phyloP scores from a whole-genome alignment of 257 asterid species.

The Hygrophila difformis region DNA sequence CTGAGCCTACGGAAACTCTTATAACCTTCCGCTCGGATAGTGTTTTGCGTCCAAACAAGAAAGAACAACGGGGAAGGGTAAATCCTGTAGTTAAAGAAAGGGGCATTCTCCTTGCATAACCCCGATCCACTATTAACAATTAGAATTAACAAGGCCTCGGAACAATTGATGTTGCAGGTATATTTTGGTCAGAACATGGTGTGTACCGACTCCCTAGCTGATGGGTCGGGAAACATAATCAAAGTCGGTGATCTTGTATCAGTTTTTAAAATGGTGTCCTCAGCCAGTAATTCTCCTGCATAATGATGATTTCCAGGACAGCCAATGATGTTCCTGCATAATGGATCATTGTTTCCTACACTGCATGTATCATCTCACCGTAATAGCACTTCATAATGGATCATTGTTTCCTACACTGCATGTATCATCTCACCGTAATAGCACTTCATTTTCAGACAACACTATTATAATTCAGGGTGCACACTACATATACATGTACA shows the following conservation, averaged over 20 bases:
- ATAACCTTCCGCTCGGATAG: conserved; percentile 35
- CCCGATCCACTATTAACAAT: background rate
- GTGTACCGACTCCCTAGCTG: conserved; percentile 22
- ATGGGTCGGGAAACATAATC: conserved; percentile 20
- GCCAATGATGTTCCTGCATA: too few species aligned
- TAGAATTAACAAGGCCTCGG: background rate
- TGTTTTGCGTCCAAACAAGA: conserved; percentile 29
- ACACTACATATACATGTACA: too few species aligned
- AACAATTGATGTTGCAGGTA: conserved; percentile 21
- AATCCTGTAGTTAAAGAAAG: background rate
- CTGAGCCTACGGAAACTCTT: conserved; percentile 44
- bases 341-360: too few species aligned
- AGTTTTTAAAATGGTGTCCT: conserved; percentile 30
- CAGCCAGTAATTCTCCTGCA: conserved; percentile 37
- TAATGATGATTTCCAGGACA: conserved; percentile 8
- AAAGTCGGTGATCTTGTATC: conserved; percentile 47
- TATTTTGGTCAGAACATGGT: conserved; percentile 55
- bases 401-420: too few species aligned
- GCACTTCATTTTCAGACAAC: too few species aligned
- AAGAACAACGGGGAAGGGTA: conserved; percentile 35
- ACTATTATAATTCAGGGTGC: too few species aligned
- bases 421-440: too few species aligned
- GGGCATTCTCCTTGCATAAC: background rate
- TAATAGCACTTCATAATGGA: too few species aligned
- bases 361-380: too few species aligned